These are phyloP conservation scores for Aureobasidium vineae DNA, from an alignment of 2,329 filamentous ascomycete species.

Conservation along the genomic window DNA sequence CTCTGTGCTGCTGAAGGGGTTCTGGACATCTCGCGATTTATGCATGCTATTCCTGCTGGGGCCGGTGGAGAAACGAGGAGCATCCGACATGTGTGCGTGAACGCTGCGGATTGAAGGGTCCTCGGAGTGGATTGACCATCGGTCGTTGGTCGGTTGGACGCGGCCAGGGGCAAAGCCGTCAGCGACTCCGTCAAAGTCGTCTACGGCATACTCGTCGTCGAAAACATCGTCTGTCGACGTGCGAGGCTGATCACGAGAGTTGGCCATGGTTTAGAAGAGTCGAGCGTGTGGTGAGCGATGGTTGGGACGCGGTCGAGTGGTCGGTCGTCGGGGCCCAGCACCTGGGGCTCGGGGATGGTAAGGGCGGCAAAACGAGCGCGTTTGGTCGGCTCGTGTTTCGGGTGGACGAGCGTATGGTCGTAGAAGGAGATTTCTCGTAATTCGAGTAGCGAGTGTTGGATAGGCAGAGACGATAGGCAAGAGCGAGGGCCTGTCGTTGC, in stretches of 20 bases:
- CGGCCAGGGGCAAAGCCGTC: slow-evolving; percentile 48
- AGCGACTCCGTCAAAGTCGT: slow-evolving; percentile 45
- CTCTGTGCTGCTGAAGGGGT: slow-evolving; percentile 40
- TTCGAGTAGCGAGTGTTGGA: slow-evolving; percentile 21
- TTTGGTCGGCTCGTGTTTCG: slow-evolving; percentile 6
- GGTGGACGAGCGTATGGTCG: neutral
- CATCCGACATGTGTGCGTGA: slow-evolving; percentile 34
- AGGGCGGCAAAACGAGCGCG: slow-evolving; percentile 24
- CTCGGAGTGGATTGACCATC: slow-evolving; percentile 29
- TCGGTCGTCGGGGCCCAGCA: slow-evolving; percentile 18
- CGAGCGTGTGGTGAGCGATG: neutral
- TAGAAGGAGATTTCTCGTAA: neutral
- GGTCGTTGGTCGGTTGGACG: slow-evolving; percentile 31
- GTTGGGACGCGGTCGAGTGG: slow-evolving; percentile 19
- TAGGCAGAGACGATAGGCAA: slow-evolving; percentile 11
- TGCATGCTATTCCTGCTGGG: slow-evolving; percentile 36
- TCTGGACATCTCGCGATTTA: slow-evolving; percentile 34
- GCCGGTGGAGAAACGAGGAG: slow-evolving; percentile 5
- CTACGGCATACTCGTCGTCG: slow-evolving; percentile 49
- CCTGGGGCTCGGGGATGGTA: slow-evolving; percentile 16
- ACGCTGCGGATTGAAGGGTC: slow-evolving; percentile 36
- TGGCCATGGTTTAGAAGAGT: slow-evolving; percentile 17
- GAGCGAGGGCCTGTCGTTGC: slow-evolving; percentile 15
- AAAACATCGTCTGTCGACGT: slow-evolving; percentile 43
- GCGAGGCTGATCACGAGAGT: slow-evolving; percentile 7